Evolutionary conservation across 2,329 filamentous ascomycete species (phyloP).

Genomic region (Fusarium nodosum): DNA sequence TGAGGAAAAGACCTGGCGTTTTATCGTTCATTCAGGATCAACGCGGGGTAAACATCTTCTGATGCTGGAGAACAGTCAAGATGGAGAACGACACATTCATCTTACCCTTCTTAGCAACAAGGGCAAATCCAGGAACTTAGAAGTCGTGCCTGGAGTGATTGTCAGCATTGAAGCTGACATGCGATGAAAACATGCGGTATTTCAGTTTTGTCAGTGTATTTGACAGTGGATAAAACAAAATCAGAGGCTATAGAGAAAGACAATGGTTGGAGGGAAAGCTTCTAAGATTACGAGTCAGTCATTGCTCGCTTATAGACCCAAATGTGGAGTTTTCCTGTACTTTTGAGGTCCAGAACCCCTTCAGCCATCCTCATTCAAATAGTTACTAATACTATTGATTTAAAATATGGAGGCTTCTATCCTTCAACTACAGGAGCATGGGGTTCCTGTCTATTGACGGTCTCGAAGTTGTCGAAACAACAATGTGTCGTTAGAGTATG

Average conservation of each 20-base stretch:
- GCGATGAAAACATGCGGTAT: no score
- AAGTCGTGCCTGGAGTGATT: constrained; percentile 22
- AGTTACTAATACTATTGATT: not conserved
- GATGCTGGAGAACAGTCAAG: not conserved
- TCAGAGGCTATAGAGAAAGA: no score
- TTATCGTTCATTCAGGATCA: constrained; percentile 29
- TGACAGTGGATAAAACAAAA: no score
- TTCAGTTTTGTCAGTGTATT: no score
- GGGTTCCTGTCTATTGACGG: not conserved
- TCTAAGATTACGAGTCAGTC: not conserved
- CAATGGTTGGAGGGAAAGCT: not conserved
- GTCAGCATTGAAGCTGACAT: constrained; percentile 5
- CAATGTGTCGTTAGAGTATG: not conserved
- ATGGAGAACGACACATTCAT: not conserved
- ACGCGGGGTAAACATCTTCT: constrained; percentile 13
- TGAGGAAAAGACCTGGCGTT: not conserved
- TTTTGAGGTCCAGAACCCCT: not conserved
- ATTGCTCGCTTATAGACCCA: not conserved
- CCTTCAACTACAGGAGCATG: not conserved
- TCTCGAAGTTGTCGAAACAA: not conserved
- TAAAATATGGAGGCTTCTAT: not conserved
- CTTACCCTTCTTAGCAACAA: constrained; percentile 9
- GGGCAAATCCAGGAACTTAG: not conserved
- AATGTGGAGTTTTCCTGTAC: not conserved
- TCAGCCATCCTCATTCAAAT: no score